A percentile compares a stretch with the other conserved stretches of the same genome.
These are phyloP conservation scores for Xylona heveae DNA, from an alignment of 495 filamentous ascomycete genomes.

Conservation along the genomic window DNA sequence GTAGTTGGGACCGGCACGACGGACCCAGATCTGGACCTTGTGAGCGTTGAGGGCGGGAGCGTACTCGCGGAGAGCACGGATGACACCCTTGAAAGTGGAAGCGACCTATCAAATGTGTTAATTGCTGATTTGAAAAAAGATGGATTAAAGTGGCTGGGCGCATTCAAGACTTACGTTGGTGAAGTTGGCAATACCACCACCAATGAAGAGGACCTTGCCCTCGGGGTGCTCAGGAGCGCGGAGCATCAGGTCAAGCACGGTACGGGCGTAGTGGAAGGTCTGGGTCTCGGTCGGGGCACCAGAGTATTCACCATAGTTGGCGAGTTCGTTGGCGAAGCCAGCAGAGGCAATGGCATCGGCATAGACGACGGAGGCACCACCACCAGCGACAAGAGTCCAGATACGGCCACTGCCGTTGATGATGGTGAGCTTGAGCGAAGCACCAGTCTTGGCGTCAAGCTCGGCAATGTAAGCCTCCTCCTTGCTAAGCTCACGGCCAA, in stretches of 20 bases:
- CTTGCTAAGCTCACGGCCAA: constrained; percentile 93
- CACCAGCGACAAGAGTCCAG: constrained; percentile 97
- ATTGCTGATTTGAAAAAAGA: background rate
- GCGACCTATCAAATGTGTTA: constrained; percentile 40
- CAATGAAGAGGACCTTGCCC: constrained; percentile 97
- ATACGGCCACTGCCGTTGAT: constrained; percentile 80
- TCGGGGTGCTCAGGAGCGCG: constrained; percentile 66
- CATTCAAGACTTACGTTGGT: constrained; percentile 59
- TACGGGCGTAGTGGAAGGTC: constrained; percentile 94
- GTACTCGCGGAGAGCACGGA: constrained; percentile 86
- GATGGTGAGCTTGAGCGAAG: constrained; percentile 93
- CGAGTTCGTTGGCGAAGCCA: constrained; percentile 86
- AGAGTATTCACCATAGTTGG: constrained; percentile 99
- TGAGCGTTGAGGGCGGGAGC: constrained; percentile 74
- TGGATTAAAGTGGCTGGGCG: too few relatives aligned
- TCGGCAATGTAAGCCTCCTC: constrained; percentile 98
- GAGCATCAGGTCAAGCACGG: constrained; percentile 94
- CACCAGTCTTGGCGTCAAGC: constrained; percentile 97
- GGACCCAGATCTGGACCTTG: constrained; percentile 98
- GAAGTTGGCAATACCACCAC: constrained; percentile 99
- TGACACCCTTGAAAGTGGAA: constrained; percentile 98
- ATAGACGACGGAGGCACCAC: constrained; percentile 98
- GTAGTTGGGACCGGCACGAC: constrained; percentile 97
- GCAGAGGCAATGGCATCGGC: constrained; percentile 95
- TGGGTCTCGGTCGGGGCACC: constrained; percentile 95